Evolutionary conservation across 2,329 filamentous ascomycete species (phyloP), one percentile per base, ranked within the genome.

Genomic region (Penicillium janthinellum): DNA sequence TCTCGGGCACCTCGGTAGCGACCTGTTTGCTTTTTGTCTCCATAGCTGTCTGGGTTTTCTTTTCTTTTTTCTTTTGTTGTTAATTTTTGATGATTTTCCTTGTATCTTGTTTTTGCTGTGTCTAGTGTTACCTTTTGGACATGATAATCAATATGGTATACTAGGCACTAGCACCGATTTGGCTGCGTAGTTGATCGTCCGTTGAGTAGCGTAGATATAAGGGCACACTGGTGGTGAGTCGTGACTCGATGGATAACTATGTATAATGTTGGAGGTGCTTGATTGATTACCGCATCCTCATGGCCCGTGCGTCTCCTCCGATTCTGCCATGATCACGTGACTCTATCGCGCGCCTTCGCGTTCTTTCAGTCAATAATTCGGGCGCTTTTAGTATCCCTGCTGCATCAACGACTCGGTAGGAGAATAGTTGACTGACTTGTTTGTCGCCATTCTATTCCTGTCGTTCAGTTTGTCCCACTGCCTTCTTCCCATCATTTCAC

Each of bases 131-230:
- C 61, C 67, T 60, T 62, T 74, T 74, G 67, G 64, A 67, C 62
- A 69, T 71, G 68, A 71, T 68, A 69, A 67, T 67, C 62, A 70
- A 70, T 60, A 70, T 68, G 68, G 66, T 70, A 69, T 68, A 62
- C 65, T 70, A 66, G 63, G 37, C 49, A 66, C 58, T 14, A 55
- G 42, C 42, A n/a, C n/a, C 45, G 34, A 34, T 28, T 49, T 47
- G 17, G 28, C 17, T 22, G 34, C 20, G 49, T 52, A 52, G 35
- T 4, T 25, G 22, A 17, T 34, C 11, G n/a, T 2, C 31, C 7
- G 2, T 15, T 7, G 14, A 51, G 12, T 51, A 51, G 28, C 25
- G 31, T 31, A 31, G 31, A 31, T 10, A 6, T 31, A 31, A 31
- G 31, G 10, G 8, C 8, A 10, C 31, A 3, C 31, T 6, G 28